phyloP scores from a whole-genome alignment of 2,329 filamentous ascomycete genomes.

The Eurotiales sp. region DNA sequence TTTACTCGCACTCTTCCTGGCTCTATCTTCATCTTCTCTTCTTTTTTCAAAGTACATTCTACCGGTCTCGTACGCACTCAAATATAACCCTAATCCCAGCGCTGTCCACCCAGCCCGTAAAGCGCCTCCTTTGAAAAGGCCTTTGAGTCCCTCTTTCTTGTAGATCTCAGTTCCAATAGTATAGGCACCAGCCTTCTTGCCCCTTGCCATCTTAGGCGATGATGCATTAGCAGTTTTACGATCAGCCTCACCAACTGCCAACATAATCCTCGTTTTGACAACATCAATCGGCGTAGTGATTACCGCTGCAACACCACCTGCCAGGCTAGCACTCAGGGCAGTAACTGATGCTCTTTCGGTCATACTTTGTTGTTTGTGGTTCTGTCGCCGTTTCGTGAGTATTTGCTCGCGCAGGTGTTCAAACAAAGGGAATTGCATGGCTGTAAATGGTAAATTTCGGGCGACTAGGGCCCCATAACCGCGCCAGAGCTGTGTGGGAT shows the following conservation, averaged over 20 bases:
- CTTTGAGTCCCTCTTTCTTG: constrained; percentile 63
- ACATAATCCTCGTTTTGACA: constrained; percentile 86
- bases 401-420: constrained; percentile 63
- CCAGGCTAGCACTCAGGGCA: constrained; percentile 67
- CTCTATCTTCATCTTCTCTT: constrained; percentile 6
- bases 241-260: constrained; percentile 32
- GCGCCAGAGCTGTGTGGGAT: constrained; percentile 55
- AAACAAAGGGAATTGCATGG: constrained; percentile 83
- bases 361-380: constrained; percentile 34
- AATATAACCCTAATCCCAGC: constrained; percentile 75
- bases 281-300: constrained; percentile 89
- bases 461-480: constrained; percentile 80
- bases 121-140: constrained; percentile 69
- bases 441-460: constrained; percentile 82
- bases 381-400: constrained; percentile 34
- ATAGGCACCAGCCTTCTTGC: constrained; percentile 26
- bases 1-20: background rate
- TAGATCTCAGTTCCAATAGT: constrained; percentile 64
- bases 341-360: constrained; percentile 68
- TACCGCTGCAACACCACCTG: constrained; percentile 70
- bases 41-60: constrained; percentile 54
- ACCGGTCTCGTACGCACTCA: constrained; percentile 80
- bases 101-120: constrained; percentile 78
- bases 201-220: constrained; percentile 14
- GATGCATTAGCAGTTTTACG: background rate